Evolutionary conservation across 108 stramenopile genomes (phyloP).

Genomic region (Pelagomonas calceolata): DNA sequence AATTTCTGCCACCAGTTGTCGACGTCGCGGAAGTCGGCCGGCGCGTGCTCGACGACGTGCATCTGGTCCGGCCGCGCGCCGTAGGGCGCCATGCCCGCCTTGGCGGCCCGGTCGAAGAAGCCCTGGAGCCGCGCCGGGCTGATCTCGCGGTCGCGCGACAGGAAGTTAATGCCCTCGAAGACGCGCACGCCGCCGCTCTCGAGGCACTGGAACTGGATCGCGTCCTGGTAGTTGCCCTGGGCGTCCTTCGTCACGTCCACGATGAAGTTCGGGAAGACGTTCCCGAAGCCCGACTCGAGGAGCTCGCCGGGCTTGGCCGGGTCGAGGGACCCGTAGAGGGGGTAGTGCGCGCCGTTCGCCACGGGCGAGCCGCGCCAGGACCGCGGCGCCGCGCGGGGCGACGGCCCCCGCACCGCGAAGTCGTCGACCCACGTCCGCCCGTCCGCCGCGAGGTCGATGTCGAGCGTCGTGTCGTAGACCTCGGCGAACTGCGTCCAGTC

Average conservation of each 20-base stretch:
- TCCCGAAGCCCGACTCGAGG: constrained; percentile 72
- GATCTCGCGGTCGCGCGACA: constrained; percentile 68
- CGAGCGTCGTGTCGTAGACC: constrained; percentile 78
- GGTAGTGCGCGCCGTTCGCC: constrained; percentile 82
- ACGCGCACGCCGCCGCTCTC: constrained; percentile 79
- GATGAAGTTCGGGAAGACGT: constrained; percentile 83
- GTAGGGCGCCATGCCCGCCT: constrained; percentile 71
- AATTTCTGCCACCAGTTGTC: constrained; percentile 66
- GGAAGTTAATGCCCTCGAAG: constrained; percentile 87
- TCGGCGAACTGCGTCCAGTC: constrained; percentile 90
- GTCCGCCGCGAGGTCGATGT: constrained; percentile 51
- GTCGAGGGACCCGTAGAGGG: constrained; percentile 76
- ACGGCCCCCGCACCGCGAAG: constrained; percentile 11
- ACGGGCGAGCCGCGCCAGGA: constrained; percentile 47
- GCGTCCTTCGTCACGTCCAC: constrained; percentile 70
- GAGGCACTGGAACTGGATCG: constrained; percentile 81
- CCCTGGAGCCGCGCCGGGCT: constrained; percentile 53
- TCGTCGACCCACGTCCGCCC: constrained; percentile 7
- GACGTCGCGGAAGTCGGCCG: constrained; percentile 38
- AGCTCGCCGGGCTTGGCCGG: constrained; percentile 64
- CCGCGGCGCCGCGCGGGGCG: not conserved
- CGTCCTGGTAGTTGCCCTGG: constrained; percentile 60
- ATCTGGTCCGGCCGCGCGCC: constrained; percentile 77
- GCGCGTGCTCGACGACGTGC: constrained; percentile 68
- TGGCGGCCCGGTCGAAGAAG: constrained; percentile 64